A percentile compares a stretch with the other conserved stretches of the same genome.
phyloP scores from a whole-genome alignment of 2,329 filamentous ascomycete species.

The Hortaea sp. region DNA sequence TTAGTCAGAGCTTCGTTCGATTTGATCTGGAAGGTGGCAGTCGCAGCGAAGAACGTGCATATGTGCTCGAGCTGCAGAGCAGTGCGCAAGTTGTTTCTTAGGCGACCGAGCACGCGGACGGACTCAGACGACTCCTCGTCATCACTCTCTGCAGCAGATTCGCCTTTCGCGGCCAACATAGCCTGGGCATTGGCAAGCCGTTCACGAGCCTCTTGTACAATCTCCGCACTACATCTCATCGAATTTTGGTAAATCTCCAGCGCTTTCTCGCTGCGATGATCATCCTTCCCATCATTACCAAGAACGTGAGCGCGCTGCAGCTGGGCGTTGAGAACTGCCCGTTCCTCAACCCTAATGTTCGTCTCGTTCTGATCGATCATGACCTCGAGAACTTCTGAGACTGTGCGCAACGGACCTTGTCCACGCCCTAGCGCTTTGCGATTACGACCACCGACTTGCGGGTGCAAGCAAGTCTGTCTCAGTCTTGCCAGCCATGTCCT shows the following conservation, averaged over 20 bases:
- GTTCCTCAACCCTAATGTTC: slow-evolving; percentile 56
- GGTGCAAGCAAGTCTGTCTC: slow-evolving; percentile 75
- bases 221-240: slow-evolving; percentile 28
- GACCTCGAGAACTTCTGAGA: slow-evolving; percentile 74
- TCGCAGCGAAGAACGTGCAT: slow-evolving; percentile 75
- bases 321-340: slow-evolving; percentile 54
- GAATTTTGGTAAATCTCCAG: slow-evolving; percentile 57
- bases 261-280: slow-evolving; percentile 49
- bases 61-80: slow-evolving; percentile 74
- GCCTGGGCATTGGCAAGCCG: slow-evolving; percentile 46
- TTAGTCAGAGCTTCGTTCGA: slow-evolving; percentile 53
- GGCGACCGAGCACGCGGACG: slow-evolving; percentile 13
- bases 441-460: slow-evolving; percentile 63
- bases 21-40: slow-evolving; percentile 75
- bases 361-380: slow-evolving; percentile 84
- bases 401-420: slow-evolving; percentile 61
- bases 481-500: slow-evolving; percentile 66
- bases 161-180: slow-evolving; percentile 1
- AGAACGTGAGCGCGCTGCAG: slow-evolving; percentile 66
- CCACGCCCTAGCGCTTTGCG: slow-evolving; percentile 51
- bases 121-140: slow-evolving; percentile 26
- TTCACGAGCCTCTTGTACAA: slow-evolving; percentile 55
- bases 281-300: slow-evolving; percentile 58
- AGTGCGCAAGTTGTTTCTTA: slow-evolving; percentile 55
- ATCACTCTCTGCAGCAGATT: slow-evolving; percentile 14